Percentiles rank a stretch among this genome's conserved stretches.
These are phyloP conservation scores for Elsinoe australis DNA, from an alignment of 2,329 filamentous ascomycete genomes.

Conservation along the genomic window DNA sequence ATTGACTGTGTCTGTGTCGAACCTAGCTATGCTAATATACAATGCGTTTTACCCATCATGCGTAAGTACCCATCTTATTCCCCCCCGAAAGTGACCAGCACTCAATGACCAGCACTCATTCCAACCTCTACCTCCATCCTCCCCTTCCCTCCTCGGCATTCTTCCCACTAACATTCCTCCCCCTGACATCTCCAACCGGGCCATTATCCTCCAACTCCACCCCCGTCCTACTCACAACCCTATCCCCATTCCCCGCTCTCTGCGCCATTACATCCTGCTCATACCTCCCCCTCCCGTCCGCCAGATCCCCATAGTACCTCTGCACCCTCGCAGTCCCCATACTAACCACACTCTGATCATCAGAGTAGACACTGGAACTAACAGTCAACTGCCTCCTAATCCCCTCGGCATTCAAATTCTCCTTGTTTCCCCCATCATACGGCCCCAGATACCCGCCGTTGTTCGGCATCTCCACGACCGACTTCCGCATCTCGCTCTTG, in stretches of 20 bases:
- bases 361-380: constrained; percentile 31
- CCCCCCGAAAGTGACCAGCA: not conserved
- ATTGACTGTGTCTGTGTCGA: constrained; percentile 3
- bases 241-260: constrained; percentile 30
- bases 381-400: constrained; percentile 20
- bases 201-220: constrained; percentile 38
- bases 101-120: no score
- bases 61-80: not conserved
- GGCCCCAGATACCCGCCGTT: not conserved
- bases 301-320: constrained; percentile 40
- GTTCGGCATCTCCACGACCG: not conserved
- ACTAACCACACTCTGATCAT: constrained; percentile 21
- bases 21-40: constrained; percentile 15
- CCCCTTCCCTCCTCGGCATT: constrained; percentile 59
- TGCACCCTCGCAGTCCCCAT: constrained; percentile 32
- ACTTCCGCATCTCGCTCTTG: not conserved
- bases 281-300: constrained; percentile 11
- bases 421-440: constrained; percentile 10
- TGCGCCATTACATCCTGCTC: constrained; percentile 19
- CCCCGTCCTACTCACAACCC: constrained; percentile 42
- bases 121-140: no score
- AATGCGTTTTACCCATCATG: constrained; percentile 3
- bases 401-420: not conserved
- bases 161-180: constrained; percentile 65
- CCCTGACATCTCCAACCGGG: constrained; percentile 32